phyloP scores from a whole-genome alignment of 768 basidiomycete genomes.

The Trametes gibbosa region DNA sequence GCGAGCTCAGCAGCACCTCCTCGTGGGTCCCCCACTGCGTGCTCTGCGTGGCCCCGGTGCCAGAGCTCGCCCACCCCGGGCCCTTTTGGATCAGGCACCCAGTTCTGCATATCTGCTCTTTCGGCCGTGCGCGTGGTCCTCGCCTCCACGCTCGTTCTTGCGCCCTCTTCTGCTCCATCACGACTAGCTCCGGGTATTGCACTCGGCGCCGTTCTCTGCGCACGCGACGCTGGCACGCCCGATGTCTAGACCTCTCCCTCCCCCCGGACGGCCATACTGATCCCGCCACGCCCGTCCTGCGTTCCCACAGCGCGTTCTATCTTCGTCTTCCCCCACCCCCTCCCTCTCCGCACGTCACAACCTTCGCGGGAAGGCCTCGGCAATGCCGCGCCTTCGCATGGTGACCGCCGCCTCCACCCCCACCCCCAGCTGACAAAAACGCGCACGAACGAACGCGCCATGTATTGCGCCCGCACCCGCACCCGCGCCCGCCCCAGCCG shows the following conservation, averaged over 20 bases:
- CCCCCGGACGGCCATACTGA: neutral
- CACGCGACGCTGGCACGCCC: neutral
- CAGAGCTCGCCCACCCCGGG: too few relatives aligned
- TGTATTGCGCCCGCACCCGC: neutral
- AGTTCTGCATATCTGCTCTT: neutral
- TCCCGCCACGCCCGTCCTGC: neutral
- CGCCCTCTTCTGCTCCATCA: neutral
- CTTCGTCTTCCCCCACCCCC: neutral
- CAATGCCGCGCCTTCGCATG: constrained; percentile 2
- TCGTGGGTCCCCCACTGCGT: constrained; percentile 11
- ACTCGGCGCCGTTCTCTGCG: neutral
- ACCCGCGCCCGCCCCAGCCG: neutral
- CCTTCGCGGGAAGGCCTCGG: constrained; percentile 17
- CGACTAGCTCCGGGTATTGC: neutral
- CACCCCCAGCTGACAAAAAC: neutral
- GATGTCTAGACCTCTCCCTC: neutral
- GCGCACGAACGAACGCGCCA: too few relatives aligned
- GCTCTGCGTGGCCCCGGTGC: too few relatives aligned
- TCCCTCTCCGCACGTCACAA: constrained; percentile 2
- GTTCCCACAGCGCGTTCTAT: neutral
- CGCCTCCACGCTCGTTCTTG: neutral
- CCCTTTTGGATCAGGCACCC: constrained; percentile 16
- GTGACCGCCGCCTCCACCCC: neutral
- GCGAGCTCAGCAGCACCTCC: neutral
- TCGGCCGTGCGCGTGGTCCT: constrained; percentile 4